Conservation (phyloP, 495 filamentous ascomycete genomes). For the Cercophora samala region DNA sequence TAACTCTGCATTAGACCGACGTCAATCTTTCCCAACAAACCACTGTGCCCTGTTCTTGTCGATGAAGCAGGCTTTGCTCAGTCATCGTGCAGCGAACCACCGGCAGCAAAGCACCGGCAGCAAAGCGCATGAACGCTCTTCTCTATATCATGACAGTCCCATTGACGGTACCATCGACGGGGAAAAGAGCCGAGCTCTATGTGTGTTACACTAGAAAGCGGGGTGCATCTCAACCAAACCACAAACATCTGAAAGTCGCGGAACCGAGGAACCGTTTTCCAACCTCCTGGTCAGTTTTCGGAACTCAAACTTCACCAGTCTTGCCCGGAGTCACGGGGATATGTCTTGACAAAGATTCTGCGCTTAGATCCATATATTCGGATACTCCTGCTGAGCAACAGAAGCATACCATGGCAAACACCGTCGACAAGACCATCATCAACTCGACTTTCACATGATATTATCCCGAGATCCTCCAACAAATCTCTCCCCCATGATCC, state of each 20-base stretch:
- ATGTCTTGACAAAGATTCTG: not conserved
- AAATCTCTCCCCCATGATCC: not conserved
- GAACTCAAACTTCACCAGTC: not conserved
- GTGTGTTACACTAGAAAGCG: constrained; percentile 20
- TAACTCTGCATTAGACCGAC: not conserved
- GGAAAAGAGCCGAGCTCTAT: constrained; percentile 6
- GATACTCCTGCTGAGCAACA: not conserved
- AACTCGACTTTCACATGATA: not conserved
- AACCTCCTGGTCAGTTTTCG: not conserved
- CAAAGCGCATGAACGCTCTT: too few relatives aligned
- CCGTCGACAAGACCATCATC: not conserved
- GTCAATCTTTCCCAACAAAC: not conserved
- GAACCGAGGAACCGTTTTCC: constrained; percentile 15
- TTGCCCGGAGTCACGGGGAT: not conserved
- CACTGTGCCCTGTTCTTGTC: too few relatives aligned
- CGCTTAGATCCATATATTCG: not conserved
- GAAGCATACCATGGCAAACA: not conserved
- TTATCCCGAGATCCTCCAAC: not conserved
- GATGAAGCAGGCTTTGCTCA: not conserved
- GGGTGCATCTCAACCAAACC: constrained; percentile 13
- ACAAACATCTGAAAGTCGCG: not conserved
- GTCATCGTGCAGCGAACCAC: not conserved
- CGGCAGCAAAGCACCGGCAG: not conserved
- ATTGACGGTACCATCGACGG: constrained; percentile 1
- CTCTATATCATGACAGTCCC: not conserved